Percentiles rank a stretch among this genome's conserved stretches.
phyloP scores from a whole-genome alignment of 2,329 filamentous ascomycete species.

The Daldinia sp. region DNA sequence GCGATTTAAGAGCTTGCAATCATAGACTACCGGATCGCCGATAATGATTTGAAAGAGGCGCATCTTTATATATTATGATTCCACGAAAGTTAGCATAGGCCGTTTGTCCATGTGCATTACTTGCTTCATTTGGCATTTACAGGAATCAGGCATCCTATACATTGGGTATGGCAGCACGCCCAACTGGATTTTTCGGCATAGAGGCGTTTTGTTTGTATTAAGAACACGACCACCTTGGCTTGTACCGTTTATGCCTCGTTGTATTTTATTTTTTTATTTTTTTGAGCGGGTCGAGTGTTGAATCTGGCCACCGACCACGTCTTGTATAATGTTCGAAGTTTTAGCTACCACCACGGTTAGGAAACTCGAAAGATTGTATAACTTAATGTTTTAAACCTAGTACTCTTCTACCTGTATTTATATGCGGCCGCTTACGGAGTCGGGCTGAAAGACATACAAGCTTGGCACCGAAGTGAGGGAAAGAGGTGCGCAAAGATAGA shows the following conservation, averaged over 20 bases:
- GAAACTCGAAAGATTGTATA: background rate
- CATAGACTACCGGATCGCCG: conserved; percentile 14
- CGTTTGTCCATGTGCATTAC: background rate
- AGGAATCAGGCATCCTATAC: conserved; percentile 26
- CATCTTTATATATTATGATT: conserved; percentile 23
- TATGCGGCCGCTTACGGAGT: conserved; percentile 8
- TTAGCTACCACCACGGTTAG: background rate
- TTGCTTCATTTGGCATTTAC: conserved; percentile 30
- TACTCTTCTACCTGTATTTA: conserved; percentile 28
- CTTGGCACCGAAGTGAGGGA: background rate
- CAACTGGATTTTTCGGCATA: conserved; percentile 23
- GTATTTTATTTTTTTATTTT: too few relatives aligned
- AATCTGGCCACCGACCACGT: conserved; percentile 1
- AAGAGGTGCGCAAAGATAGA: conserved; percentile 11
- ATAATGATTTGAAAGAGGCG: background rate
- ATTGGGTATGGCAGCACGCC: conserved; percentile 32
- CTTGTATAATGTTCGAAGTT: conserved; percentile 32
- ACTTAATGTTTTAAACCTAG: conserved; percentile 5
- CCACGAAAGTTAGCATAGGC: conserved; percentile 20
- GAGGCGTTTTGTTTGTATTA: conserved; percentile 36
- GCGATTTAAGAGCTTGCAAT: conserved; percentile 49
- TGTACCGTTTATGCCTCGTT: conserved; percentile 22
- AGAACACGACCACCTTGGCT: conserved; percentile 25
- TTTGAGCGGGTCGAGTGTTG: conserved; percentile 10
- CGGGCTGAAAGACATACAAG: conserved; percentile 4